phyloP scores from a whole-genome alignment of 2,329 filamentous ascomycete genomes.

The Aspergillus sp. region DNA sequence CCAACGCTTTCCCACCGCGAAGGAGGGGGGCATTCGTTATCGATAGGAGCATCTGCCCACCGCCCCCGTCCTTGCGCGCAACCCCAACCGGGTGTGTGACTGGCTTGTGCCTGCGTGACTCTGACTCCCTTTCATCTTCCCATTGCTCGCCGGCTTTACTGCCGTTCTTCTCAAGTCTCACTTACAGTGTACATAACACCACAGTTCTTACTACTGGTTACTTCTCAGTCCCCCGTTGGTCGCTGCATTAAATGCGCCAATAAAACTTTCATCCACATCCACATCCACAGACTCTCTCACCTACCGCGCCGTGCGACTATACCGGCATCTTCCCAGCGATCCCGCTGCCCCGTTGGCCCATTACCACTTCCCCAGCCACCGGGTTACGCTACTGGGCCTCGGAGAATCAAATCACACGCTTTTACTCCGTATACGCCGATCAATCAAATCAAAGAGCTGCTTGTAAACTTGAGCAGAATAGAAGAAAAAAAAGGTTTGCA shows the following conservation, averaged over 20 bases:
- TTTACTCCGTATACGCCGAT: conserved; percentile 16
- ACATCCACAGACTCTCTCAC: neutral
- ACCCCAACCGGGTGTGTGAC: conserved; percentile 16
- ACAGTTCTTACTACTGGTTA: neutral
- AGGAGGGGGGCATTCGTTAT: conserved; percentile 34
- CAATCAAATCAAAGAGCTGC: conserved; percentile 15
- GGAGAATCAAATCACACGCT: conserved; percentile 13
- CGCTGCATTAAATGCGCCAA: conserved; percentile 6
- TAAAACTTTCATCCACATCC: neutral
- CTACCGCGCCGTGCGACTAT: conserved; percentile 12
- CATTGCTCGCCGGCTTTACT: conserved; percentile 3
- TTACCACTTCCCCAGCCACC: conserved; percentile 25
- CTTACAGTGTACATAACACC: too few species aligned
- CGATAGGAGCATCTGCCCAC: conserved; percentile 30
- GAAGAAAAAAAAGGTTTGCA: conserved; percentile 9
- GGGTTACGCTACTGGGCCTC: conserved; percentile 15
- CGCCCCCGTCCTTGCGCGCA: conserved; percentile 11
- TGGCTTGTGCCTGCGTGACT: conserved; percentile 34
- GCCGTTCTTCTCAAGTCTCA: neutral
- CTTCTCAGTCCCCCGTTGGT: conserved; percentile 1
- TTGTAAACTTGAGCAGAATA: too few species aligned
- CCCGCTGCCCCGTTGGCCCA: conserved; percentile 15
- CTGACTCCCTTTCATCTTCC: conserved; percentile 1
- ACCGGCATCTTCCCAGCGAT: conserved; percentile 19
- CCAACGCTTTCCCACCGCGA: conserved; percentile 4